These are phyloP conservation scores for Striga hermonthica DNA, from an alignment of 305 asterid genomes.

Conservation along the genomic window DNA sequence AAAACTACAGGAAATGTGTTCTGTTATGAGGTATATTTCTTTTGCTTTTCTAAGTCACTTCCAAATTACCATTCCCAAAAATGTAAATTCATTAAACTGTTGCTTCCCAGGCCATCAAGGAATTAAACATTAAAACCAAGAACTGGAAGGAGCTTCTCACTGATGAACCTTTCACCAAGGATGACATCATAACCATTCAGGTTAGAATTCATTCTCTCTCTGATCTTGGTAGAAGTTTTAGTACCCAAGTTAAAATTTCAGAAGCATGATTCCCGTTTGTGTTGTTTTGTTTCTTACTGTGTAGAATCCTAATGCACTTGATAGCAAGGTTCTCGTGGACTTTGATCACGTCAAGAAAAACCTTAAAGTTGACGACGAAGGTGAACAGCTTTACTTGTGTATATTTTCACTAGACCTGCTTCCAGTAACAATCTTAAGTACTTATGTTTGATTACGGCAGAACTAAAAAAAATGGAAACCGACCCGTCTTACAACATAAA, in stretches of 20 bases:
- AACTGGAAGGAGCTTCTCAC: conserved; percentile 99
- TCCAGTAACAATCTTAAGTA: conserved; percentile 21
- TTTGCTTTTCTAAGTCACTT: conserved; percentile 4
- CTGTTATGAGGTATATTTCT: conserved; percentile 70
- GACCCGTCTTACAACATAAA: conserved; percentile 89
- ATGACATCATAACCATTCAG: conserved; percentile 88
- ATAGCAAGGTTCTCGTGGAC: conserved; percentile 67
- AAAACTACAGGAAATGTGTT: conserved; percentile 93
- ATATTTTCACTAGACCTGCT: conserved; percentile 5
- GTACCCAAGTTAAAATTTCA: conserved; percentile 13
- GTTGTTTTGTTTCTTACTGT: conserved; percentile 29
- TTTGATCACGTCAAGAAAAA: conserved; percentile 93
- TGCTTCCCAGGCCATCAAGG: conserved; percentile 77
- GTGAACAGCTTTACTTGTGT: conserved; percentile 36
- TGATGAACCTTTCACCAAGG: conserved; percentile 82
- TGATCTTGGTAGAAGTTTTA: conserved; percentile 21
- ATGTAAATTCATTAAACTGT: conserved; percentile 13
- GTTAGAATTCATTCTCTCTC: conserved; percentile 35
- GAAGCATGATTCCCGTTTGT: conserved; percentile 22
- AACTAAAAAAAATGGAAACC: conserved; percentile 67
- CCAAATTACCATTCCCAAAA: conserved; percentile 8
- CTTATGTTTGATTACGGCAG: conserved; percentile 42
- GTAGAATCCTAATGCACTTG: conserved; percentile 93
- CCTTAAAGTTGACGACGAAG: conserved; percentile 87
- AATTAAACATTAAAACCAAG: conserved; percentile 86